A percentile compares a stretch with the other conserved stretches of the same genome.
Evolutionary conservation across 495 filamentous ascomycete species (phyloP).

Genomic region (Chaetomium tenue): DNA sequence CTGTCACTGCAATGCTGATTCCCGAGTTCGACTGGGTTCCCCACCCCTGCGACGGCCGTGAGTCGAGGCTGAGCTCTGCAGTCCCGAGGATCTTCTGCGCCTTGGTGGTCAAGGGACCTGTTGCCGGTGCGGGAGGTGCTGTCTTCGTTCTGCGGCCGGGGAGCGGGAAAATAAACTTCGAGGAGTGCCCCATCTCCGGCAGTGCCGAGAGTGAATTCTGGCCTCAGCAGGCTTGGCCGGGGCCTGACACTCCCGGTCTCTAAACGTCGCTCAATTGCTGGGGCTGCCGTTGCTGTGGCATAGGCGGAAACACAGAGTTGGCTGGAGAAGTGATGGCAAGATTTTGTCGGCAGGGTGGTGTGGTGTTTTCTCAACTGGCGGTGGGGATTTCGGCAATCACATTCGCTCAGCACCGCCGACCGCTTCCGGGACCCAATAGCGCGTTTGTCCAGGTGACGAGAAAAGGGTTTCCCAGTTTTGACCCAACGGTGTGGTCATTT

Average conservation of each 20-base stretch:
- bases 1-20: conserved; percentile 52
- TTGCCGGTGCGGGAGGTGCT: conserved; percentile 23
- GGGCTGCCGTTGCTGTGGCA: neutral
- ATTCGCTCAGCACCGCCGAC: conserved; percentile 8
- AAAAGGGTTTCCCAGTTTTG: conserved; percentile 21
- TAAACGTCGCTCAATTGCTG: neutral
- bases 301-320: neutral
- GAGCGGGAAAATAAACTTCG: conserved; percentile 54
- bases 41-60: conserved; percentile 37
- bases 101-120: conserved; percentile 39
- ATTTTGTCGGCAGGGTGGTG: conserved; percentile 11
- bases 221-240: neutral
- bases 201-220: neutral
- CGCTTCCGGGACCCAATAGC: conserved; percentile 31
- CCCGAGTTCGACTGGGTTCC: conserved; percentile 47
- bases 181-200: conserved; percentile 47
- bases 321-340: neutral
- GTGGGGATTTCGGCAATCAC: conserved; percentile 22
- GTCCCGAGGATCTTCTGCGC: conserved; percentile 49
- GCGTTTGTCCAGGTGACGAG: conserved; percentile 14
- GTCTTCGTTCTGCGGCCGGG: conserved; percentile 48
- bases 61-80: conserved; percentile 33
- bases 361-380: conserved; percentile 12
- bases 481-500: conserved; percentile 25
- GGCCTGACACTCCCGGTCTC: neutral